Conservation (phyloP, 192 early-diverging fungal genomes). For the Diversispora epigaea region DNA sequence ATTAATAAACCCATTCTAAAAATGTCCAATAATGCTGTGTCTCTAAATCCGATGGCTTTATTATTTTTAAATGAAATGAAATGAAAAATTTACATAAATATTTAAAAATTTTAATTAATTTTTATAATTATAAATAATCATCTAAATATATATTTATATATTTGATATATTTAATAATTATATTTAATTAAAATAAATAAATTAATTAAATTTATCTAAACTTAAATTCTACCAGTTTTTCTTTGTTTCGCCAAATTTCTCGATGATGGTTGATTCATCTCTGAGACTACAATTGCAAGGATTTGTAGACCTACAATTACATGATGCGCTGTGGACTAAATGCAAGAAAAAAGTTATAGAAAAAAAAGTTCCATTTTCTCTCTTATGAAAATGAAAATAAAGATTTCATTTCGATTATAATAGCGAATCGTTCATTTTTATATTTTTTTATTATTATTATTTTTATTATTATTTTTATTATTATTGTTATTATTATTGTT, state of each 20-base stretch:
- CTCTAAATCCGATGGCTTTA: conserved; percentile 58
- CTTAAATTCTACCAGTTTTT: conserved; percentile 56
- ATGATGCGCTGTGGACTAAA: conserved; percentile 55
- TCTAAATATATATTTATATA: too few species aligned
- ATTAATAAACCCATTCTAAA: conserved; percentile 48
- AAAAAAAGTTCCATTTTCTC: neutral
- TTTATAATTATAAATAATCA: too few species aligned
- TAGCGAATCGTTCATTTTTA: neutral
- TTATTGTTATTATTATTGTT: too few species aligned
- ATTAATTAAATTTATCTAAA: neutral
- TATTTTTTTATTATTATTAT: too few species aligned
- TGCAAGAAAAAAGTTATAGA: neutral
- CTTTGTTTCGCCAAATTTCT: conserved; percentile 67
- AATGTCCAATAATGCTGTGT: conserved; percentile 58
- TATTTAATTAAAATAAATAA: neutral
- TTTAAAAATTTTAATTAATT: neutral
- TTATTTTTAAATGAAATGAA: neutral
- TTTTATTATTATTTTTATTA: too few species aligned
- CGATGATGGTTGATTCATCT: conserved; percentile 64
- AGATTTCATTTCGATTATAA: neutral
- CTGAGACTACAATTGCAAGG: conserved; percentile 64
- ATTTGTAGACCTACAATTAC: conserved; percentile 67
- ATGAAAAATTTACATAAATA: neutral
- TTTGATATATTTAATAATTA: too few species aligned
- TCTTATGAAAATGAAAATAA: neutral